Evolutionary conservation across 208 protist genomes (phyloP).

Genomic region (Acanthamoeba castellanii): DNA sequence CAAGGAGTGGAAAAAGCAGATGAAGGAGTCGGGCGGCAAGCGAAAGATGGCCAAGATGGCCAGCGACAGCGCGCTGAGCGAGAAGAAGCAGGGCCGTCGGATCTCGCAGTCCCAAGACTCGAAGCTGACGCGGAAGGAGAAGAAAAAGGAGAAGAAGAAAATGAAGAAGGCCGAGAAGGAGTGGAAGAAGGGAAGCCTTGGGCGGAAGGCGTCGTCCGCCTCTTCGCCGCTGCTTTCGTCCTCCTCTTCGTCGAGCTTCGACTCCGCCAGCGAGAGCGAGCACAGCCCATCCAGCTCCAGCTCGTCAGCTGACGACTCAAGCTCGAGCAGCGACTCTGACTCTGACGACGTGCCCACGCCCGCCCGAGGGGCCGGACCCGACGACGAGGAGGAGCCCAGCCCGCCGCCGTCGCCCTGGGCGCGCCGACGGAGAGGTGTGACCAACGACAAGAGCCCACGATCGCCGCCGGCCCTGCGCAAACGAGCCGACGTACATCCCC

Average conservation of each 20-base stretch:
- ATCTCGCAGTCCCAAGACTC: background rate
- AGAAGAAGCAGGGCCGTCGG: background rate
- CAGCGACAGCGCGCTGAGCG: background rate
- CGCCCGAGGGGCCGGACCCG: background rate
- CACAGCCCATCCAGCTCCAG: background rate
- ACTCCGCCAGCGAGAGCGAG: background rate
- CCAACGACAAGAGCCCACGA: too few species aligned
- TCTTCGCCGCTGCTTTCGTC: background rate
- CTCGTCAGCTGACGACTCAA: background rate
- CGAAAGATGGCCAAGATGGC: background rate
- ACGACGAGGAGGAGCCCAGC: conserved; percentile 8
- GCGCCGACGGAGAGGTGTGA: too few species aligned
- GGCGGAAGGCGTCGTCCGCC: background rate
- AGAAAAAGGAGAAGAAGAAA: background rate
- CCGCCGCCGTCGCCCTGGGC: background rate
- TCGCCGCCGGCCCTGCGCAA: too few species aligned
- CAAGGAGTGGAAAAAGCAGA: conserved; percentile 63
- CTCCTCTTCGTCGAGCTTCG: background rate
- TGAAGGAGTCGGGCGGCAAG: background rate
- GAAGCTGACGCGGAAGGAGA: background rate
- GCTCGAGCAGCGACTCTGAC: background rate
- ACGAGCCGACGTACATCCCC: too few species aligned
- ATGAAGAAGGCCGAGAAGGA: conserved; percentile 5
- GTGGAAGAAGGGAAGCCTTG: background rate
- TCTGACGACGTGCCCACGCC: background rate